Evolutionary conservation across 805 yeast genomes (phyloP).

Genomic region (Ogataea dorogensis): DNA sequence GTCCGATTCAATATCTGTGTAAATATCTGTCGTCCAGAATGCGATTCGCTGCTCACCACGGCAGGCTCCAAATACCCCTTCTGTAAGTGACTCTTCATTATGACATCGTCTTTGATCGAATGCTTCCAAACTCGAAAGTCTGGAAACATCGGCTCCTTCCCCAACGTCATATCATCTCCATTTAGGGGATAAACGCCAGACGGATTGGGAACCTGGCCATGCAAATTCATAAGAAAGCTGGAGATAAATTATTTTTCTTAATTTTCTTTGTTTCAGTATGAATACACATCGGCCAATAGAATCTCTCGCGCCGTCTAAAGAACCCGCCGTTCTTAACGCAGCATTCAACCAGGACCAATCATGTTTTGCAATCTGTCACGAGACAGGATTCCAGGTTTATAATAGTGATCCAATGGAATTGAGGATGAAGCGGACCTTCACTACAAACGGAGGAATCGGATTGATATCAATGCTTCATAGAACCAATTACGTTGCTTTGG

Average conservation of each 20-base stretch:
- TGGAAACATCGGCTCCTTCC: slow-evolving; percentile 45
- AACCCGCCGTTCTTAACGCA: slow-evolving; percentile 50
- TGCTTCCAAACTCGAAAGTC: slow-evolving; percentile 75
- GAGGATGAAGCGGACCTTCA: slow-evolving; percentile 59
- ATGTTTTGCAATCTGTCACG: slow-evolving; percentile 83
- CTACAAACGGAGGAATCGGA: slow-evolving; percentile 60
- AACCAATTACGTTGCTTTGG: slow-evolving; percentile 84
- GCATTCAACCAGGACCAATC: slow-evolving; percentile 87
- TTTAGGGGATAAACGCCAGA: slow-evolving; percentile 33
- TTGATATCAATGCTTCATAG: slow-evolving; percentile 79
- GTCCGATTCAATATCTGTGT: slow-evolving; percentile 33
- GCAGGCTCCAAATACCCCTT: slow-evolving; percentile 72
- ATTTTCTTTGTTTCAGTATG: slow-evolving; percentile 22
- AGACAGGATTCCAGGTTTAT: slow-evolving; percentile 79
- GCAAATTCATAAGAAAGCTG: slow-evolving; percentile 1
- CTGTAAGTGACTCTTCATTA: slow-evolving; percentile 56
- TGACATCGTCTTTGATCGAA: slow-evolving; percentile 49
- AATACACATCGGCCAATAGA: slow-evolving; percentile 34
- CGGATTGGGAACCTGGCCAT: slow-evolving; percentile 26
- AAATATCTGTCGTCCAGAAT: slow-evolving; percentile 62
- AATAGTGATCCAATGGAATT: slow-evolving; percentile 84
- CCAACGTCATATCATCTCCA: slow-evolving; percentile 18
- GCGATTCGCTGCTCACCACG: slow-evolving; percentile 61
- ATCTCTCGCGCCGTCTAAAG: slow-evolving; percentile 14
- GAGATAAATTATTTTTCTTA: not conserved